A percentile compares a stretch with the other conserved stretches of the same genome.
phyloP scores from a whole-genome alignment of 805 yeast genomes.

The Myxozyma nipponensis region DNA sequence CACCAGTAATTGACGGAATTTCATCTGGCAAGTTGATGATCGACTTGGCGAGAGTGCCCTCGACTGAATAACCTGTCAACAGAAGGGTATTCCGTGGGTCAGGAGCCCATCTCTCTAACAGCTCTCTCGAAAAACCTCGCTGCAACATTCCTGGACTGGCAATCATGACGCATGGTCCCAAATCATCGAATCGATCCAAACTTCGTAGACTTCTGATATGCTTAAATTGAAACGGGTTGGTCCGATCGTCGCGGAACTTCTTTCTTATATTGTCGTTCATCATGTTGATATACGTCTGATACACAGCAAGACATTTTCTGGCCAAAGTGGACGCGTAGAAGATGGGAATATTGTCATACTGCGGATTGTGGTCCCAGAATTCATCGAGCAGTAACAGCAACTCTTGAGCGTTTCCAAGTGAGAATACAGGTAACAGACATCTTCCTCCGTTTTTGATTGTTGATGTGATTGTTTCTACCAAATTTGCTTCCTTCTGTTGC shows the following conservation, averaged over 20 bases:
- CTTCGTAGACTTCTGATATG: constrained; percentile 74
- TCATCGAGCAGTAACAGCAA: constrained; percentile 85
- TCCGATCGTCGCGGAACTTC: constrained; percentile 67
- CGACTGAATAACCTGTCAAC: constrained; percentile 95
- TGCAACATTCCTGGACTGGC: constrained; percentile 96
- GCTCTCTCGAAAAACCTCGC: constrained; percentile 87
- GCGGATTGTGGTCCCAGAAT: constrained; percentile 84
- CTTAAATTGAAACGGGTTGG: constrained; percentile 89
- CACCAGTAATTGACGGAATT: constrained; percentile 61
- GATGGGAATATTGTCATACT: constrained; percentile 74
- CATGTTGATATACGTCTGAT: constrained; percentile 93
- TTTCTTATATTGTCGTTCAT: constrained; percentile 89
- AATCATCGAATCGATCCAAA: constrained; percentile 81
- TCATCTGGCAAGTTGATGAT: constrained; percentile 82
- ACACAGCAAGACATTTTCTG: constrained; percentile 93
- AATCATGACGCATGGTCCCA: constrained; percentile 92
- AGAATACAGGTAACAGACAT: constrained; percentile 89
- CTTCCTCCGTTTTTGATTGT: constrained; percentile 87
- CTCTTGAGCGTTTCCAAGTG: constrained; percentile 96
- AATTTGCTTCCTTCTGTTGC: constrained; percentile 72
- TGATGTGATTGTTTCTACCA: constrained; percentile 77
- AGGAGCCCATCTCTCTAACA: constrained; percentile 95
- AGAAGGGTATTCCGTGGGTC: constrained; percentile 85
- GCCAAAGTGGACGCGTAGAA: constrained; percentile 93
- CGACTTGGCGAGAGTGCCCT: constrained; percentile 95